Base-by-base conservation (phyloP, 169 alveolate species). In the Babesia sp. region DNA sequence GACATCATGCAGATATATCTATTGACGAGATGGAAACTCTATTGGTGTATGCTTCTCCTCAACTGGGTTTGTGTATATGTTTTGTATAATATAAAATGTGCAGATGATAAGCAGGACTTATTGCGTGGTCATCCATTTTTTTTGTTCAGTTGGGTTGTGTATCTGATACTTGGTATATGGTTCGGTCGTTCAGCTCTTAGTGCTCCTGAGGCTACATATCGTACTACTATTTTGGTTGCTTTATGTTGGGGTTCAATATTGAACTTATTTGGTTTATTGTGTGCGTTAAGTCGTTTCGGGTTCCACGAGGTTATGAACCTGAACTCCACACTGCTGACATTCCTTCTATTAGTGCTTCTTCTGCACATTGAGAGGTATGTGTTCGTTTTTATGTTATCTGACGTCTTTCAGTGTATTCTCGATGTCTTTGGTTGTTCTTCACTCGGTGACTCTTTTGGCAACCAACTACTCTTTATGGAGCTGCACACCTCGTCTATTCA, bases 1-100 rank as follows among this genome's bases (percentile, higher is more conserved):
- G 0, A 29, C 9, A 8, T 7, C 1, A 18, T 44, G 36, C 68
- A 77, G 86, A 67, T 20, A n/a, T n/a, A 8, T 18, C 26, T 29
- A 34, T 18, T 16, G 87, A 70, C 20, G 83, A 70, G 22, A 54
- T 31, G 34, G 39, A 71, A 51, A 48, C 87, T 37, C 31, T 79
- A 12, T 28, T 79, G 0, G 87, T 79, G 8, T 79, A 79, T 45
- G 71, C 87, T 28, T 79, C 87, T 12, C 59, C 50, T n/a, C n/a
- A n/a, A n/a, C n/a, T n/a, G n/a, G n/a, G n/a, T n/a, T n/a, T n/a
- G n/a, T n/a, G n/a, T n/a, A n/a, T n/a, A n/a, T n/a, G n/a, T n/a
- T n/a, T n/a, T n/a, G n/a, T n/a, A n/a, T n/a, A n/a, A n/a, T n/a
- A 45, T 36, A 20, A 20, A 63, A 7, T 3, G 34, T 60, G 1